Conservation (phyloP, 2,329 filamentous ascomycete species). For the Rhinocladiella similis region DNA sequence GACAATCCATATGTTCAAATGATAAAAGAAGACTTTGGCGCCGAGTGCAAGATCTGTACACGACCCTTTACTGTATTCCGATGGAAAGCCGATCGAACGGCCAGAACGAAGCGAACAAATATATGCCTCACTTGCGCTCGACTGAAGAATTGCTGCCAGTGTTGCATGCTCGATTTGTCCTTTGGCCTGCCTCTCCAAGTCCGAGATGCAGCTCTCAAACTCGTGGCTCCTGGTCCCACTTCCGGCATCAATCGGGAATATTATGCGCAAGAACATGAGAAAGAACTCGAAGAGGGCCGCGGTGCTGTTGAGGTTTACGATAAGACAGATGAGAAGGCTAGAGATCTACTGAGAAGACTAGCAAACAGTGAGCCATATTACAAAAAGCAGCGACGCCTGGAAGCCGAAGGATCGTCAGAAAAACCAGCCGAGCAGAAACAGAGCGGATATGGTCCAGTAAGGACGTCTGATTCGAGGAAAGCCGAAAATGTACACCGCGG, state of each 20-base stretch:
- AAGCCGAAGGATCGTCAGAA: constrained; percentile 53
- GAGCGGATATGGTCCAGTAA: constrained; percentile 62
- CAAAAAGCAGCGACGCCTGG: constrained; percentile 77
- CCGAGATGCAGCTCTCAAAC: constrained; percentile 93
- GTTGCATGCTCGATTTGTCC: constrained; percentile 95
- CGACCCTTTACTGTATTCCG: constrained; percentile 93
- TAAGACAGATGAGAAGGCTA: constrained; percentile 94
- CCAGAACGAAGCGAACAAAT: constrained; percentile 88
- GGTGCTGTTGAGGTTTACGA: constrained; percentile 87
- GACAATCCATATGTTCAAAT: constrained; percentile 99
- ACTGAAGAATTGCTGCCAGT: constrained; percentile 98
- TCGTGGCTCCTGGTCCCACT: constrained; percentile 90
- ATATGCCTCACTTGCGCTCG: constrained; percentile 96
- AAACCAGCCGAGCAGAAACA: constrained; percentile 46
- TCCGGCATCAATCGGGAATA: constrained; percentile 95
- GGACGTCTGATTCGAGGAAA: constrained; percentile 63
- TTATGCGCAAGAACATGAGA: constrained; percentile 96
- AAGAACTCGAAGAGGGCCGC: constrained; percentile 87
- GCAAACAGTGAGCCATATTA: constrained; percentile 96
- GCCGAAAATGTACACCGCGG: constrained; percentile 42
- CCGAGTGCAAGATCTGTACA: constrained; percentile 85
- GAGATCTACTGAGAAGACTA: constrained; percentile 79
- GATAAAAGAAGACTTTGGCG: constrained; percentile 95
- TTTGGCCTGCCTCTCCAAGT: constrained; percentile 95
- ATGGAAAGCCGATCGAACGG: constrained; percentile 90